Base-by-base conservation (phyloP, 352 stramenopile species). In the Globisporangium nunn region DNA sequence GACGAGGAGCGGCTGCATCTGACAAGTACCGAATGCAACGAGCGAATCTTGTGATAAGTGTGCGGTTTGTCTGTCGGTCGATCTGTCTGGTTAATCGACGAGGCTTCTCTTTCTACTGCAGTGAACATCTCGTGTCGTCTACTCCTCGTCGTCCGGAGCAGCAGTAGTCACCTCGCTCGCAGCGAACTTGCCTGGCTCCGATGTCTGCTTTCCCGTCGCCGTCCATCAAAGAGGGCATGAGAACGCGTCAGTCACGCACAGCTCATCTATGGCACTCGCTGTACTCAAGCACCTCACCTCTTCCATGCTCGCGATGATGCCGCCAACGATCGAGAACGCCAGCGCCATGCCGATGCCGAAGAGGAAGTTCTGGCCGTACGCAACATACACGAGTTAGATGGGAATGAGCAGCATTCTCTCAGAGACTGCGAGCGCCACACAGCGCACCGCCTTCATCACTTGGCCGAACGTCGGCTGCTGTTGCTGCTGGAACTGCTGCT, bases 321-420 rank as follows among this genome's bases (percentile, higher is more conserved):
- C 68, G 30, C 82, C 82, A 28, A 93, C 59, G 15, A 90, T 61
- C 6, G 78, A 78, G 58, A 93, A 93, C 30, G 74, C 82, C 2
- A 89, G 55, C 2, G 82, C 74, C 80, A 93, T 91, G 44, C 82
- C 82, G 53, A 88, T 68, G 4, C 80, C 82, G 77, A 78, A 93
- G 14, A 88, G 57, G 50, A 93, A 93, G 52, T 75, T 90, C 82
- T 93, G n/a, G 6, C 12, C 3, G 12, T 5, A 23, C 23, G 10
- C 3, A 12, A 14, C 11, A 12, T 18, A 48, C 43, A 48, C 17
- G 43, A 48, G n/a, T 12, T 15, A 49, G 23, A 23, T 23, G 23
- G 23, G 23, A 23, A 23, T 23, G 23, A 23, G 23, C 23, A 23
- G 23, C 23, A 23, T 23, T 23, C 23, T 23, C 23, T 23, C 23